Conservation (phyloP, 2,329 filamentous ascomycete species). For the Neofusicoccum ribis region DNA sequence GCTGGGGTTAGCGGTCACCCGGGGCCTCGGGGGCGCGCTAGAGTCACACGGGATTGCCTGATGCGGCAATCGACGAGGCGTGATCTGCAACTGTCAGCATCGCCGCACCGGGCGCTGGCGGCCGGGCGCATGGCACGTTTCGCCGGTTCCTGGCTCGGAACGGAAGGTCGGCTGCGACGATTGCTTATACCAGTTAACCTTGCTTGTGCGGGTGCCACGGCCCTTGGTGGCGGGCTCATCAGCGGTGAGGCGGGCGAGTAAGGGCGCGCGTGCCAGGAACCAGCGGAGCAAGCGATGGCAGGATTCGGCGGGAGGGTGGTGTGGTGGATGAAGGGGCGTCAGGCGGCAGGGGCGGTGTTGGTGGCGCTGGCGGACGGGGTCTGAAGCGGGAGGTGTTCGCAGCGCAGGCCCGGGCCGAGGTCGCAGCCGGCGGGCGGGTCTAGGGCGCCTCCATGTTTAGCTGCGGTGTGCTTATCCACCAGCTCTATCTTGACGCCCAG, state of each 20-base stretch:
- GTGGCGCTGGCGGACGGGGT: background rate
- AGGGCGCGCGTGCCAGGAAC: background rate
- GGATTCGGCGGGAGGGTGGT: background rate
- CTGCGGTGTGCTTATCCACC: background rate
- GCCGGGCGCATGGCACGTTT: background rate
- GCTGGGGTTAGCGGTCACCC: background rate
- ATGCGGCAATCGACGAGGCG: background rate
- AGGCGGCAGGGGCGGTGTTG: conserved; percentile 3
- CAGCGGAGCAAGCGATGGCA: background rate
- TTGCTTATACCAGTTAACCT: background rate
- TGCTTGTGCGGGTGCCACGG: background rate
- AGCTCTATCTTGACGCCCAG: background rate
- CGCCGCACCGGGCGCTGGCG: background rate
- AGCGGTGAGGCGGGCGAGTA: background rate
- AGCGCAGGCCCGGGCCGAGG: background rate
- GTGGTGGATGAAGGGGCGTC: background rate
- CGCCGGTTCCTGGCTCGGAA: background rate
- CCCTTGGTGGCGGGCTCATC: background rate
- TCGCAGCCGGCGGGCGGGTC: background rate
- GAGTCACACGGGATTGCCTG: background rate
- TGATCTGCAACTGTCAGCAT: background rate
- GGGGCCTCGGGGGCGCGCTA: background rate
- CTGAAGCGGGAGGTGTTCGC: background rate
- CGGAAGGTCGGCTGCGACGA: background rate
- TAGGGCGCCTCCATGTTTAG: background rate